Conservation (phyloP, 2,329 filamentous ascomycete genomes). For the Byssothecium circinans region DNA sequence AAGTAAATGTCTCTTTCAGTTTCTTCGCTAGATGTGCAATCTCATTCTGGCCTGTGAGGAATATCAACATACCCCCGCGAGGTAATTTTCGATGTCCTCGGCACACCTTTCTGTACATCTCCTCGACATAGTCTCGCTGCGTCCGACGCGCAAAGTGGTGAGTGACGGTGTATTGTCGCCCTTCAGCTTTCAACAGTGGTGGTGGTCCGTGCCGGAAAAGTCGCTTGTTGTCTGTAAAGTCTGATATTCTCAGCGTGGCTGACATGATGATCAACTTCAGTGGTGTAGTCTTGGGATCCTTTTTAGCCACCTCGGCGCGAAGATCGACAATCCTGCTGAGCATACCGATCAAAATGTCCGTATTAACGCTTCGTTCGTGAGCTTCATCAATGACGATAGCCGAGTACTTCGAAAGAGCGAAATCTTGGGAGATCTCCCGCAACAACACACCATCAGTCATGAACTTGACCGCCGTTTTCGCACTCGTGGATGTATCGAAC, state of each 20-base stretch:
- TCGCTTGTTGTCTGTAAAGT: constrained; percentile 80
- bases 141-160: constrained; percentile 85
- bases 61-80: constrained; percentile 87
- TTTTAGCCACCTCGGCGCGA: constrained; percentile 71
- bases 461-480: constrained; percentile 90
- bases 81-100: constrained; percentile 88
- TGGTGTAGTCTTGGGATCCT: constrained; percentile 69
- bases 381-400: constrained; percentile 95
- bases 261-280: constrained; percentile 98
- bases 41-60: constrained; percentile 91
- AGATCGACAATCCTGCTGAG: constrained; percentile 89
- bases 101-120: constrained; percentile 83
- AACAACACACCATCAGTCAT: constrained; percentile 98
- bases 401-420: constrained; percentile 85
- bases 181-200: constrained; percentile 85
- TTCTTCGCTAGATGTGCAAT: constrained; percentile 81
- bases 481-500: constrained; percentile 80
- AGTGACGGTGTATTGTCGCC: constrained; percentile 87
- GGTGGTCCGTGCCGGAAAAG: constrained; percentile 75
- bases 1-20: constrained; percentile 68
- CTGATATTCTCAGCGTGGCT: constrained; percentile 85
- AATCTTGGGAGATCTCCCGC: constrained; percentile 87
- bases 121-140: constrained; percentile 84
- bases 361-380: constrained; percentile 96
- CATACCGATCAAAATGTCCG: constrained; percentile 97